Evolutionary conservation across 2,329 filamentous ascomycete genomes (phyloP), one percentile per base, ranked within the genome.

Genomic region (Ascochyta clinopodiicola): DNA sequence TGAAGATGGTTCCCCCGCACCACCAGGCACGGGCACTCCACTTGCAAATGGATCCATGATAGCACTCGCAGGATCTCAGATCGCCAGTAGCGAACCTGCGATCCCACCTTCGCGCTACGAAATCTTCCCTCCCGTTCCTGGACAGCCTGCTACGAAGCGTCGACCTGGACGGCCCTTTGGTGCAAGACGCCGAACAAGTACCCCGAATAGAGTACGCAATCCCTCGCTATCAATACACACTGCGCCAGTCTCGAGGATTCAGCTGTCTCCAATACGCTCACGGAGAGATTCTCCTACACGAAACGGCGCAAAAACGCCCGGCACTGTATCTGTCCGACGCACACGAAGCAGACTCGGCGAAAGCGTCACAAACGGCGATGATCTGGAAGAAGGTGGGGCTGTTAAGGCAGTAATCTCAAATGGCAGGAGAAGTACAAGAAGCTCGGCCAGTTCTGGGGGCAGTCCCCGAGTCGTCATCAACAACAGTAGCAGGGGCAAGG

Each of bases 91-190:
- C 51, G 60, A 71, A 7, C 70, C 75, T 25, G 75, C 79, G 43
- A 89, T 95, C 24, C 89, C 90, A 2, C 80, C 86, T 0, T 86
- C 81, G 1, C 85, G 91, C 31, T 96, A 92, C 72, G 88, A 92
- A 65, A 86, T 95, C 36, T 94, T 90, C 67, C 91, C 91, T 8
- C 85, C 88, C 0, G 77, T 89, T 8, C 84, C 84, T 19, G 83
- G 83, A 31, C 74, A 76, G 47, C 66, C 72, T 17, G 58, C 68
- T 13, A 56, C 70, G 3, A 75, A 68, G 54, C 71, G 75, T 6
- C 67, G 73, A 17, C 69, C 73, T 31, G 72, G 71, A 5, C 64
- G 75, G 2, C 75, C 75, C 10, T 77, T 77, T 54, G 73, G 74
- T 24, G 64, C 73, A 15, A 69, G 72, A 21, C 68, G 74, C n/a